Evolutionary conservation across 2,329 filamentous ascomycete genomes (phyloP), one percentile per base, ranked within the genome.

Genomic region (Biscogniauxia marginata): DNA sequence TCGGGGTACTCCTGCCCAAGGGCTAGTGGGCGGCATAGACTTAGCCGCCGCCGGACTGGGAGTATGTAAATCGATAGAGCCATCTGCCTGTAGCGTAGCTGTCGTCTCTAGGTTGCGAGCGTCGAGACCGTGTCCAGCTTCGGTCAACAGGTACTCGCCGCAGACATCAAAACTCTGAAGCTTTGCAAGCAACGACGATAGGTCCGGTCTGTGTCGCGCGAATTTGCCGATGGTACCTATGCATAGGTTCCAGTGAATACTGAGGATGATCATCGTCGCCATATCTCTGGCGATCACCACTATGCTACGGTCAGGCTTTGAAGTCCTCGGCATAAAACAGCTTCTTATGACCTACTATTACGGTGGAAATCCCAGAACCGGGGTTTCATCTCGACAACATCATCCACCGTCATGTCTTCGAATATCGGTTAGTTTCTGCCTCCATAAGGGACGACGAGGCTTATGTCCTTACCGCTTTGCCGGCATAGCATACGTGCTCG

Each of bases 81-180:
- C 73, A 53, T 75, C 66, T 3, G 65, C 50, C 2, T 69, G 58
- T 4, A 71, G 53, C 2, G 70, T 74, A 5, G 72, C 73, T 0
- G 67, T 74, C 1, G 74, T 76, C 54, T 76, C 69, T 4, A 77
- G 49, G 25, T 75, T 74, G 1, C 64, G 61, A 1, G 73, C 72
- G 56, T 76, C 74, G 3, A 75, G 62, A 1, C 74, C 74, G 53
- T 75, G 74, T 1, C 71, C 71, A 4, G 75, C 54, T 53, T 77
- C 74, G 0, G 73, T 77, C 2, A 77, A 64, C 64, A 77, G 65
- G 52, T 73, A 77, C 48, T 73, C 65, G 21, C 69, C 68, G 39
- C 60, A 65, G 23, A 61, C 16, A 1, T 67, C 59, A 52, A 70
- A 71, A 1, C 39, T 59, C 7, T 62, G 19, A 11, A 69, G 54